Base-by-base conservation (phyloP, 164 flowering plant species). In the Dillenia suffruticosa region DNA sequence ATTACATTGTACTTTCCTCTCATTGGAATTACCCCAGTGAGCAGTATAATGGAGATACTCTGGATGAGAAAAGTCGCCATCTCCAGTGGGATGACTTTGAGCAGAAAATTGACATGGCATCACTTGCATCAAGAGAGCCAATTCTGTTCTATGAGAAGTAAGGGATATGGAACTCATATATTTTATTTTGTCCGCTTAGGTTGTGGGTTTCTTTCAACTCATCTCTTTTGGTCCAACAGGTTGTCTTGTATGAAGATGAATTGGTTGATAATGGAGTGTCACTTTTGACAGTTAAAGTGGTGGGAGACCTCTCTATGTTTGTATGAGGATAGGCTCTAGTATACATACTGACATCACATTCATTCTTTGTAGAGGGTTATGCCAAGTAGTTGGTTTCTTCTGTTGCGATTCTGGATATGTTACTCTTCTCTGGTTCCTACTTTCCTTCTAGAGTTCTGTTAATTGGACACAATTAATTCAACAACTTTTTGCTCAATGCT, bases 141-240 rank as follows among this genome's bases (percentile, higher is more conserved):
- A 92, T 95, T 79, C 94, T 92, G 44, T 92, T 89, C 74, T 95
- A 89, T 79, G 99, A 95, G 99, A 95, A 90, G 99, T 87, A 40
- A 22, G 64, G 55, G 46, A 26, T 59, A 57, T 55, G 14, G 43
- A n/a, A 57, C 52, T 54, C 47, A 46, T 12, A 45, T 19, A 53
- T 44, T 57, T 5, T 51, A 19, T 60, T 54, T 54, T 68, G n/a
- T 63, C 26, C 56, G 54, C 3, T 54, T 40, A 54, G 26, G 53
- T 24, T 63, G 5, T 43, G 14, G 49, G 17, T 44, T 56, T 47
- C 62, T 32, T 62, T 13, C 14, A 48, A 59, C 47, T 47, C 64
- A 40, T 2, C 67, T 15, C 48, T 64, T 63, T 53, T 56, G 47
- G 59, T 19, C 59, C 12, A 50, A 64, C 89, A 95, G 99, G 92